phyloP scores from a whole-genome alignment of 768 basidiomycete genomes.

The Termitomyces sp. region DNA sequence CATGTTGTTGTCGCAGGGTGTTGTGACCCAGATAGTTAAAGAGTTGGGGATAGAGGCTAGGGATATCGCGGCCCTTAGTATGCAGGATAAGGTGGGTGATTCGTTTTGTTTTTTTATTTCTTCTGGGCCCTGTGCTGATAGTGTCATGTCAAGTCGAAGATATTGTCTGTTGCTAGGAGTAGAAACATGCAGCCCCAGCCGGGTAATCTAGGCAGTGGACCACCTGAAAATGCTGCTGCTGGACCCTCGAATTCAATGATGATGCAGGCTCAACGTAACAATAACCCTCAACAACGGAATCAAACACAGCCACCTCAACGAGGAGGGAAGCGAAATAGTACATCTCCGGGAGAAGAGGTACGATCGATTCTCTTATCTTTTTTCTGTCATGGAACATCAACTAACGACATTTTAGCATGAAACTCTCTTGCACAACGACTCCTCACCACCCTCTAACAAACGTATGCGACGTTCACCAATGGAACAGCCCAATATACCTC shows the following conservation, averaged over 20 bases:
- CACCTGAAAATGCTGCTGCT: slow-evolving; percentile 31
- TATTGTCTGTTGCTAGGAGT: slow-evolving; percentile 18
- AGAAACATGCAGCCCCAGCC: slow-evolving; percentile 14
- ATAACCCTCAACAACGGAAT: slow-evolving; percentile 19
- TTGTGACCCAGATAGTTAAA: slow-evolving; percentile 19
- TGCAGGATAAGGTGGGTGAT: slow-evolving; percentile 53
- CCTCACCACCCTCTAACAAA: slow-evolving; percentile 55
- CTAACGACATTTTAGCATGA: slow-evolving; percentile 32
- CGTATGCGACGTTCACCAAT: slow-evolving; percentile 46
- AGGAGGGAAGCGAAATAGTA: slow-evolving; percentile 47
- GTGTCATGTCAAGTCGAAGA: slow-evolving; percentile 7
- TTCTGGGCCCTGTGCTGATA: neutral
- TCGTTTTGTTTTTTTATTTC: neutral
- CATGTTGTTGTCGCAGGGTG: slow-evolving; percentile 26
- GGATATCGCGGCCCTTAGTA: slow-evolving; percentile 8
- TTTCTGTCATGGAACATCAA: neutral
- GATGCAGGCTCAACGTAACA: slow-evolving; percentile 25
- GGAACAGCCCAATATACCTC: slow-evolving; percentile 36
- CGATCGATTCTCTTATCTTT: slow-evolving; percentile 3
- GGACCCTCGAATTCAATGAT: slow-evolving; percentile 38
- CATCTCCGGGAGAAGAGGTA: slow-evolving; percentile 61
- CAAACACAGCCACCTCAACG: slow-evolving; percentile 22
- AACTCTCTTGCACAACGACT: slow-evolving; percentile 40
- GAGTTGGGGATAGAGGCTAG: slow-evolving; percentile 12
- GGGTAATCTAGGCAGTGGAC: slow-evolving; percentile 8